These are phyloP conservation scores for Halenospora varia DNA, from an alignment of 495 filamentous ascomycete genomes.

Conservation along the genomic window DNA sequence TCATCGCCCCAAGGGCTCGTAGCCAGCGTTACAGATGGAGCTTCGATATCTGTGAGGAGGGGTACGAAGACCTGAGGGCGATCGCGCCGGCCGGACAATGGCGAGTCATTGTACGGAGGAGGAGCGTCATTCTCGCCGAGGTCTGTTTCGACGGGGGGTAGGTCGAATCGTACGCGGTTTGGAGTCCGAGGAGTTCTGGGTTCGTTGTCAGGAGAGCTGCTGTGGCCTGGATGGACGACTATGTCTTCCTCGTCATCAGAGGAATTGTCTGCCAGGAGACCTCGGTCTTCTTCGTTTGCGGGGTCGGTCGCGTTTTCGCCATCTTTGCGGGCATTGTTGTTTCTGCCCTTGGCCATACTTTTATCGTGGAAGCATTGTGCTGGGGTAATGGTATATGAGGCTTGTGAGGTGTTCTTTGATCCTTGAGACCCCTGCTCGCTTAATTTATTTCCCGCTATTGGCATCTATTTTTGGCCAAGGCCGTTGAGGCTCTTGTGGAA, in stretches of 20 bases:
- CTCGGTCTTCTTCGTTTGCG: slow-evolving; percentile 38
- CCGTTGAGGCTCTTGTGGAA: not conserved
- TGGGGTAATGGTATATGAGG: slow-evolving; percentile 5
- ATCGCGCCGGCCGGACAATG: slow-evolving; percentile 20
- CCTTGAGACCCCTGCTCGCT: not conserved
- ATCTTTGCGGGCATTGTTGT: slow-evolving; percentile 11
- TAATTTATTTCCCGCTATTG: not conserved
- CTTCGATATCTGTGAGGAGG: slow-evolving; percentile 80
- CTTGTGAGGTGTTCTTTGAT: not conserved
- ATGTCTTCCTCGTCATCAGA: slow-evolving; percentile 31
- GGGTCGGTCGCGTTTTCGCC: slow-evolving; percentile 11
- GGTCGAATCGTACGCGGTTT: slow-evolving; percentile 84
- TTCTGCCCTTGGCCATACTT: slow-evolving; percentile 28
- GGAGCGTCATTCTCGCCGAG: slow-evolving; percentile 25
- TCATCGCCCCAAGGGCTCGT: slow-evolving; percentile 36
- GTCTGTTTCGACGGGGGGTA: slow-evolving; percentile 45
- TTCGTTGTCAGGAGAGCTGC: slow-evolving; percentile 6
- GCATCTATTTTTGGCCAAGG: not conserved
- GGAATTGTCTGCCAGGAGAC: slow-evolving; percentile 36
- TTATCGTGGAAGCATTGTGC: slow-evolving; percentile 27
- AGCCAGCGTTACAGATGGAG: slow-evolving; percentile 82
- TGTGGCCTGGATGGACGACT: slow-evolving; percentile 32
- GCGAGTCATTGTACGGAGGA: slow-evolving; percentile 20
- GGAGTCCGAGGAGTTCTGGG: slow-evolving; percentile 70
- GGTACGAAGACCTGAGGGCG: slow-evolving; percentile 59